Percentiles rank a stretch among this genome's conserved stretches.
Conservation (phyloP, 2,329 filamentous ascomycete species). For the Fusarium equiseti region DNA sequence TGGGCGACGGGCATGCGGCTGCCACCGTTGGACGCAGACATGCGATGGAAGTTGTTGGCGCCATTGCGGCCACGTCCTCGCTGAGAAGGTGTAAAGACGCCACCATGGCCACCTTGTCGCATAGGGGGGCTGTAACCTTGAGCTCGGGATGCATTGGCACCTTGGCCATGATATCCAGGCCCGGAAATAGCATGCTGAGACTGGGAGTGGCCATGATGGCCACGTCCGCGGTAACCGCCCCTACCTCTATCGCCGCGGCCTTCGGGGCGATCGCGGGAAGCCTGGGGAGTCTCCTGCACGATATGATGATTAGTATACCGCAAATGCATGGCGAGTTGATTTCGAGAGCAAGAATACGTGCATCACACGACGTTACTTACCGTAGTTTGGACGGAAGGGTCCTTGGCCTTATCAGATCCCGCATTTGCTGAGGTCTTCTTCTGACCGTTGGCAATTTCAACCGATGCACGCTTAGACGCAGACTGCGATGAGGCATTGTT, state of each 20-base stretch:
- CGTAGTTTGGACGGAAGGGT: slow-evolving; percentile 50
- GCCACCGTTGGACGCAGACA: slow-evolving; percentile 55
- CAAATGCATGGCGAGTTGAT: neutral
- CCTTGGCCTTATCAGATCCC: slow-evolving; percentile 57
- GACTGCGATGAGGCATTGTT: slow-evolving; percentile 55
- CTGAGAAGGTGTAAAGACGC: slow-evolving; percentile 52
- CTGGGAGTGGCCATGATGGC: slow-evolving; percentile 56
- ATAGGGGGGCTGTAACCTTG: slow-evolving; percentile 61
- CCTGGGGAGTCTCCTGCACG: slow-evolving; percentile 46
- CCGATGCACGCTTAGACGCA: slow-evolving; percentile 59
- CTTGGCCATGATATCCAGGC: slow-evolving; percentile 52
- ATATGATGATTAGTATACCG: slow-evolving; percentile 15
- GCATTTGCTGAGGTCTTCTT: slow-evolving; percentile 58
- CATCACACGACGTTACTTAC: slow-evolving; percentile 54
- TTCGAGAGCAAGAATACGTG: neutral
- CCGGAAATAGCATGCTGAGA: slow-evolving; percentile 48
- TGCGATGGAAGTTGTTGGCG: slow-evolving; percentile 54
- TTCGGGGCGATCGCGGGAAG: slow-evolving; percentile 53
- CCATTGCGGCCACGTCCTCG: slow-evolving; percentile 54
- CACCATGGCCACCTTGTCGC: slow-evolving; percentile 55
- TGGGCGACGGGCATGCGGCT: slow-evolving; percentile 55
- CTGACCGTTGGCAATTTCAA: slow-evolving; percentile 56
- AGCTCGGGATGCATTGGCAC: slow-evolving; percentile 50
- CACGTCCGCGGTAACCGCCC: slow-evolving; percentile 60
- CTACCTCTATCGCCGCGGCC: slow-evolving; percentile 57